Base-by-base conservation (phyloP, 768 basidiomycete genomes). In the Tephrocybe sp. region DNA sequence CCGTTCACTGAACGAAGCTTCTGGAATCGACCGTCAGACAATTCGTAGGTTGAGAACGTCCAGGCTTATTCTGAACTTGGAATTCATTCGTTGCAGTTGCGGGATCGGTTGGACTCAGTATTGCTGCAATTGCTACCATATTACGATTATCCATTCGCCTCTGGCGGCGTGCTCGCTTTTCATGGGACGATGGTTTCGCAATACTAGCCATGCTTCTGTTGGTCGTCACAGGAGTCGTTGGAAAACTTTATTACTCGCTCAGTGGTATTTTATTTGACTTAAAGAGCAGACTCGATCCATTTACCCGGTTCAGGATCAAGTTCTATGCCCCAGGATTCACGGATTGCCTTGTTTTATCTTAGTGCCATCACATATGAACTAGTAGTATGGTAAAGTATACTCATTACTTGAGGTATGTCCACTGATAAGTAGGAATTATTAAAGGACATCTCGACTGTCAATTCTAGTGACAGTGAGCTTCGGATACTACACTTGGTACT, bases 181-280 rank as follows among this genome's bases (percentile, higher is more conserved):
- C 39, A 32, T 52, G 51, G 51, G 51, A 52, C 17, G 51, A 52
- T 23, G 45, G 16, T 8, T 41, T 40, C 20, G 51, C 45, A n/a
- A 19, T 52, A 13, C 2, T 32, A 13, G 51, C 45, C 23, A 31
- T 52, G 33, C 26, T 52, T 16, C 40, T 45, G 4, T 31, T 52
- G 12, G 35, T 52, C 16, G 11, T 52, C 3, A 52, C 51, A 4
- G 45, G 38, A 22, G 51, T 52, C 1, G 35, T 35, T 10, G 51
- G 51, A 26, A 52, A 52, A 32, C 13, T 47, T 1, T 52, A 47
- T 20, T 52, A 46, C 34, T 47, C 51, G 16, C 7, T 47, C n/a
- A 42, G 42, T 17, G 40, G 48, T 49, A 30, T 20, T 17, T 17
- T 12, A 32, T 19, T 17, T 22, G 2, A 4, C 4, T 33, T 16